Conservation (phyloP, 2,329 filamentous ascomycete species). For the Aaosphaeria arxii region DNA sequence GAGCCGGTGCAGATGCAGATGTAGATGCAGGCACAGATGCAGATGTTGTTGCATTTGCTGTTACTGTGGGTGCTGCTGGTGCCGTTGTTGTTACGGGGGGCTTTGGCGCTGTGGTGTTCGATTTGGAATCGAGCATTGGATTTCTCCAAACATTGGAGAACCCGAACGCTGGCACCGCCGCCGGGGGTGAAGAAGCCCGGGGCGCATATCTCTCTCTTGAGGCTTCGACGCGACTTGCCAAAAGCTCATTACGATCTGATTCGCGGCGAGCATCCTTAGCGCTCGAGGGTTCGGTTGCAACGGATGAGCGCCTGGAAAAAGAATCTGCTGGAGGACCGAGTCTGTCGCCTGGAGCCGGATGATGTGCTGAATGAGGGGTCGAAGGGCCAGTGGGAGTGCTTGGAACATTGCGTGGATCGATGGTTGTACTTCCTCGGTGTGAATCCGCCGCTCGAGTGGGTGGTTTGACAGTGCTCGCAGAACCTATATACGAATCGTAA, state of each 20-base stretch:
- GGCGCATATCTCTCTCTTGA: conserved; percentile 46
- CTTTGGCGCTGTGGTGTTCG: conserved; percentile 22
- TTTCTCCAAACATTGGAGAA: conserved; percentile 45
- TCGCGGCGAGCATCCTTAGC: conserved; percentile 37
- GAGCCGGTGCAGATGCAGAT: conserved; percentile 5
- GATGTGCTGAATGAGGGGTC: conserved; percentile 29
- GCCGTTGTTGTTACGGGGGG: conserved; percentile 12
- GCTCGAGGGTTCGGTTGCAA: conserved; percentile 30
- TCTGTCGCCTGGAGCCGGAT: conserved; percentile 31
- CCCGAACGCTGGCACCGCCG: conserved; percentile 57
- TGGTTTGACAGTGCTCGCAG: conserved; percentile 27
- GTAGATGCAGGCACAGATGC: conserved; percentile 13
- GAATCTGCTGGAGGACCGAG: conserved; percentile 25
- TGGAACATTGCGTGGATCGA: conserved; percentile 30
- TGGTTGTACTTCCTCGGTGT: conserved; percentile 22
- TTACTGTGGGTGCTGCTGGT: conserved; percentile 3
- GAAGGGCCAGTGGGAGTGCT: conserved; percentile 30
- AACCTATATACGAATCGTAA: conserved; percentile 42
- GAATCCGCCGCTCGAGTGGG: conserved; percentile 27
- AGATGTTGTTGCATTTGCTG: conserved; percentile 12
- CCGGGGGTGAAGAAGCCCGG: conserved; percentile 51
- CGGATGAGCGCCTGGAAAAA: conserved; percentile 35
- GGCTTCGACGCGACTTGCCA: conserved; percentile 45
- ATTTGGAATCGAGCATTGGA: conserved; percentile 34
- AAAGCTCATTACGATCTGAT: conserved; percentile 42